phyloP scores from a whole-genome alignment of 148 eudicot species.

The Chenopodium formosanum region DNA sequence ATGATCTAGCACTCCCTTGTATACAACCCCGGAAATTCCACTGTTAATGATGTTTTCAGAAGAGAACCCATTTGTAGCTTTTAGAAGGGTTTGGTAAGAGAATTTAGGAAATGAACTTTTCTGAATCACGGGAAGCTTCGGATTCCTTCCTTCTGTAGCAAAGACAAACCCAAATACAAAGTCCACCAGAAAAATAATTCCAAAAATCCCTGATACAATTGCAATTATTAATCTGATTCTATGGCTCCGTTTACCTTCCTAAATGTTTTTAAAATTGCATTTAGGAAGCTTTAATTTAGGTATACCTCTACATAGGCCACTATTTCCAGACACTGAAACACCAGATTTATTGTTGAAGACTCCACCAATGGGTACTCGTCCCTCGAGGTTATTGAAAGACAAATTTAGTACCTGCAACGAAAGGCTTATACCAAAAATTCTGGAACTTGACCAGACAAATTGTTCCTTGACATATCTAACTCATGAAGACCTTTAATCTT shows the following conservation, averaged over 20 bases:
- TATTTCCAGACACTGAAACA: constrained; percentile 36
- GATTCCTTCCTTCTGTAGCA: background rate
- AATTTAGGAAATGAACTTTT: too few species aligned
- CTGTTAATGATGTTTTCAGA: constrained; percentile 19
- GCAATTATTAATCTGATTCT: constrained; percentile 14
- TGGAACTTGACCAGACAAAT: constrained; percentile 44
- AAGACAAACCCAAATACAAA: background rate
- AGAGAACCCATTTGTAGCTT: constrained; percentile 36
- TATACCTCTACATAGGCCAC: constrained; percentile 39
- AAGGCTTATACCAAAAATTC: constrained; percentile 19
- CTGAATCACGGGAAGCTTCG: background rate
- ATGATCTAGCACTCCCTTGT: constrained; percentile 27
- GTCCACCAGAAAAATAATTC: constrained; percentile 11
- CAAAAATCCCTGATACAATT: constrained; percentile 8
- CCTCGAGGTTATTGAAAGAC: constrained; percentile 40
- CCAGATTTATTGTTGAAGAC: constrained; percentile 34
- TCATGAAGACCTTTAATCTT: constrained; percentile 23
- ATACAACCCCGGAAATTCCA: constrained; percentile 33
- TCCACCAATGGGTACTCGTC: constrained; percentile 37
- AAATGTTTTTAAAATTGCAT: constrained; percentile 8
- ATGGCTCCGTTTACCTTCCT: background rate
- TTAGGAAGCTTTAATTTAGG: constrained; percentile 31
- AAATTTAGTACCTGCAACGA: constrained; percentile 23
- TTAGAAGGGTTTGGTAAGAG: constrained; percentile 27
- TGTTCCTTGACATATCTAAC: constrained; percentile 40